A percentile compares a stretch with the other conserved stretches of the same genome.
These are phyloP conservation scores for Erucastrum elatum DNA, from an alignment of 345 rosid species.

Conservation along the genomic window DNA sequence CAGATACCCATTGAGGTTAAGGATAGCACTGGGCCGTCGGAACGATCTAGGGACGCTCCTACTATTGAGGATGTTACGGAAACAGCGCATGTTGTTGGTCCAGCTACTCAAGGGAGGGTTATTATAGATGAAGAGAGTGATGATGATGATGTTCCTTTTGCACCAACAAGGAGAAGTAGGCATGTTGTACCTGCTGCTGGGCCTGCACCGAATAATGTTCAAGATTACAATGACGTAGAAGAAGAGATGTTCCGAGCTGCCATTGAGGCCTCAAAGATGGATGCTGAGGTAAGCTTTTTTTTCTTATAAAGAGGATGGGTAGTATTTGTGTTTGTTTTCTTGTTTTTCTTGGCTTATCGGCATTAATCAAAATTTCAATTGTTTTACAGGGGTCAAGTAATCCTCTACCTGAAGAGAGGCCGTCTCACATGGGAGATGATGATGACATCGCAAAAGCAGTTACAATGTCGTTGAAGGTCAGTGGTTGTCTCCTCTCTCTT, in stretches of 20 bases:
- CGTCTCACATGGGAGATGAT: conserved; percentile 50
- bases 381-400: conserved; percentile 47
- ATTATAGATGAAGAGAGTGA: conserved; percentile 66
- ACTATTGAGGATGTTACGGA: conserved; percentile 76
- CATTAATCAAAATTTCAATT: conserved; percentile 17
- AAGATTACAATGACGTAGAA: conserved; percentile 81
- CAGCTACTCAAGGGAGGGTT: conserved; percentile 54
- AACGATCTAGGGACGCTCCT: conserved; percentile 58
- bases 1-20: conserved; percentile 84
- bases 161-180: conserved; percentile 36
- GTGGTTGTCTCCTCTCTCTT: conserved; percentile 20
- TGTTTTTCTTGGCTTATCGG: conserved; percentile 8
- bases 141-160: conserved; percentile 45
- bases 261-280: conserved; percentile 92
- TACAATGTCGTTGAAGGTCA: conserved; percentile 69
- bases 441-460: conserved; percentile 70
- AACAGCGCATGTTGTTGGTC: conserved; percentile 48
- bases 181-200: conserved; percentile 26
- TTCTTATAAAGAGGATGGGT: not conserved
- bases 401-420: conserved; percentile 46
- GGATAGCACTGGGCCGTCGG: conserved; percentile 57
- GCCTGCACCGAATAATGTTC: conserved; percentile 46
- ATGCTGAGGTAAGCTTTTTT: conserved; percentile 52
- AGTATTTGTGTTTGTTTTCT: conserved; percentile 8
- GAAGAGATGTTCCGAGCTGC: conserved; percentile 99